phyloP scores from a whole-genome alignment of 2,329 filamentous ascomycete species.

The Orbilia ellipsospora region DNA sequence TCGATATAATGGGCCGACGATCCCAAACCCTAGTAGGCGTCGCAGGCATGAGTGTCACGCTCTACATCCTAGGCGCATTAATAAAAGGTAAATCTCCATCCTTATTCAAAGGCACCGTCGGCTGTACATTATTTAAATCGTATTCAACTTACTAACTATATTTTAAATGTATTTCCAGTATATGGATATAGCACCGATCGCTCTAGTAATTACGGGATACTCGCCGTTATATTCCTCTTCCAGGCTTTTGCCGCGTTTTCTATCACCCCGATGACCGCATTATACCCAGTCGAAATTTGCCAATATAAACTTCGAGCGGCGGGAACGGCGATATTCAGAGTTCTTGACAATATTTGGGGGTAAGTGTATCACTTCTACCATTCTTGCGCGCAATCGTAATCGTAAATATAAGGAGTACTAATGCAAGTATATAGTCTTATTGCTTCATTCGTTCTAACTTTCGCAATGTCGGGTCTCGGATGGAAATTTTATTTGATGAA shows the following conservation, averaged over 20 bases:
- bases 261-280: conserved; percentile 61
- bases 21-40: conserved; percentile 60
- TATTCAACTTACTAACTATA: too few species aligned
- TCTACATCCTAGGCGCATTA: conserved; percentile 59
- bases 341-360: conserved; percentile 60
- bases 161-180: conserved; percentile 25
- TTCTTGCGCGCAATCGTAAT: background rate
- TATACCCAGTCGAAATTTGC: conserved; percentile 61
- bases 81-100: conserved; percentile 57
- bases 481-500: conserved; percentile 62
- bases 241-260: conserved; percentile 61
- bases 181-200: conserved; percentile 62
- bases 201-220: conserved; percentile 63
- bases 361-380: conserved; percentile 39
- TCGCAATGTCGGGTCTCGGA: conserved; percentile 59
- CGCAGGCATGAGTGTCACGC: conserved; percentile 57
- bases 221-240: conserved; percentile 62
- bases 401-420: background rate
- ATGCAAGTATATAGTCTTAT: conserved; percentile 53
- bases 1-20: conserved; percentile 61
- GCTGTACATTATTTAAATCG: too few species aligned
- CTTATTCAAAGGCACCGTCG: too few species aligned
- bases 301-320: conserved; percentile 61
- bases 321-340: conserved; percentile 60
- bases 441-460: conserved; percentile 60